Percentiles rank a stretch among this genome's conserved stretches.
Evolutionary conservation across 208 protist species (phyloP).

Genomic region (Trypanosoma grayi): DNA sequence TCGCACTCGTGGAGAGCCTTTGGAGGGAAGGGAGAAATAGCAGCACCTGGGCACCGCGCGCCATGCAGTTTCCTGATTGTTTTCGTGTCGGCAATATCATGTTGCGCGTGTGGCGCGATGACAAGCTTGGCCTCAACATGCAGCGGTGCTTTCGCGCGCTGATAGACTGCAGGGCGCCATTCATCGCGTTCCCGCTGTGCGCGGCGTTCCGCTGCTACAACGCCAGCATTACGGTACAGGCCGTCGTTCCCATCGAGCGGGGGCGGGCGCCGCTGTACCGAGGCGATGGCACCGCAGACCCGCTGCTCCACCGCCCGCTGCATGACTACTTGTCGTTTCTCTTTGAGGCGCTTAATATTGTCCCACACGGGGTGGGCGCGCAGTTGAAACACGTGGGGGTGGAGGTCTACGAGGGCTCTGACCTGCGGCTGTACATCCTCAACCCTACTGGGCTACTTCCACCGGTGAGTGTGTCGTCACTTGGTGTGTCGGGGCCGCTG

Average conservation of each 20-base stretch:
- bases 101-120: slow-evolving; percentile 43
- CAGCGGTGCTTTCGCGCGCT: slow-evolving; percentile 47
- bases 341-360: slow-evolving; percentile 17
- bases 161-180: slow-evolving; percentile 9
- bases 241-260: slow-evolving; percentile 13
- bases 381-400: slow-evolving; percentile 15
- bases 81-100: slow-evolving; percentile 54
- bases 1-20: slow-evolving; percentile 32
- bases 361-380: neutral
- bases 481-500: neutral
- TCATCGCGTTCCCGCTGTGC: slow-evolving; percentile 8
- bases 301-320: slow-evolving; percentile 5
- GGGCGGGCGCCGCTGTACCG: slow-evolving; percentile 14
- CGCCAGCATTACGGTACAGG: slow-evolving; percentile 16
- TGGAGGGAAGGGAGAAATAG: neutral
- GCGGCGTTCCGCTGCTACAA: slow-evolving; percentile 18
- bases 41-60: neutral
- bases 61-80: slow-evolving; percentile 5
- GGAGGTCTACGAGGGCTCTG: slow-evolving; percentile 13
- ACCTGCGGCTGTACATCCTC: slow-evolving; percentile 13
- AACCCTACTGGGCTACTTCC: slow-evolving; percentile 44
- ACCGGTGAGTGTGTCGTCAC: slow-evolving; percentile 16
- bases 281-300: slow-evolving; percentile 10
- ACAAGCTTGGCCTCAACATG: slow-evolving; percentile 48
- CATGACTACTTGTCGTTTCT: slow-evolving; percentile 11